Base-by-base conservation (phyloP, 164 flowering plant species). In the Stephania yunnanensis region DNA sequence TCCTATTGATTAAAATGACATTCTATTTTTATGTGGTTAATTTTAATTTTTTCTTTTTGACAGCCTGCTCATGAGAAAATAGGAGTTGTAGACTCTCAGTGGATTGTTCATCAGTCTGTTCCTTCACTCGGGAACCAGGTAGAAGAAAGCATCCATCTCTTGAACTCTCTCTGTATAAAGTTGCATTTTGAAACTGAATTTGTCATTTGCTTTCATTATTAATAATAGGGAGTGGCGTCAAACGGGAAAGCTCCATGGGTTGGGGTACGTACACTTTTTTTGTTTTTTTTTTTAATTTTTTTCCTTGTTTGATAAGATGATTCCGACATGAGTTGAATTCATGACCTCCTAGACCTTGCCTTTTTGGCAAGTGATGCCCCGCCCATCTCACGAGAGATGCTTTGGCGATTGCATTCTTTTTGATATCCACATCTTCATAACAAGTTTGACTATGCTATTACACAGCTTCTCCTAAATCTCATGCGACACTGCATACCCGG, bases 51-150 rank as follows among this genome's bases (percentile, higher is more conserved):
- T 44, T 64, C 11, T 46, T 79, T 11, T 22, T 73, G 74, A 70
- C 81, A 93, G 97, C 97, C 97, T 69, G 97, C 99, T 42, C 90
- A 93, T 82, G 97, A 92, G 81, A 93, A 89, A 82, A 92, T 95
- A 71, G 99, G 99, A 81, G 98, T 95, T 48, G 98, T 95, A 10
- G 98, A 95, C 81, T 79, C 97, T 74, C 99, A 95, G 76, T 95
- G 97, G 98, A 88, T 95, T 80, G 87, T 92, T 80, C 99, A 93
- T 82, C 97, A 92, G 78, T 71, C 77, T 20, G 78, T 91, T 85
- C 99, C 97, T 31, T 92, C 98, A 6, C 90, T 93, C 17, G 95
- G 97, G 70, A 88, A 81, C 81, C 97, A 95, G 95, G 99, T 95
- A 83, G 17, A 22, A 19, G 31, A 22, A 4, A 31, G n/a, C 31